Conservation (phyloP, 2,329 filamentous ascomycete genomes). For the Diplodia seriata region DNA sequence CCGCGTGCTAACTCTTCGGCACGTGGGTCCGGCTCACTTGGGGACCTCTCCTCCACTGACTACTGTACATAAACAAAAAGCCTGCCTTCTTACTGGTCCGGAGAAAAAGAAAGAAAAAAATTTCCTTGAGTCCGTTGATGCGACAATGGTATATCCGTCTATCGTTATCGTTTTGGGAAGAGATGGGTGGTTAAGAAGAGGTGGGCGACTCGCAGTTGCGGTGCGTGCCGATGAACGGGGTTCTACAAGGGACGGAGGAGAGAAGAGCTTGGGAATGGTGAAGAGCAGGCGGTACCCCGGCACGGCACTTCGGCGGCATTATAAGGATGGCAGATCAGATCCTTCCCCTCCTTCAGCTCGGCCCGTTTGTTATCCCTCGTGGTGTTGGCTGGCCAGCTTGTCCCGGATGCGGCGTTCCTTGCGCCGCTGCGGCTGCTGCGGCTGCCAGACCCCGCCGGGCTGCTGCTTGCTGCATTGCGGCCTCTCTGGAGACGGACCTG, state of each 20-base stretch:
- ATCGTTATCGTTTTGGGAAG: slow-evolving; percentile 19
- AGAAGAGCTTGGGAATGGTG: slow-evolving; percentile 14
- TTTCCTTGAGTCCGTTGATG: not conserved
- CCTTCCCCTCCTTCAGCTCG: slow-evolving; percentile 16
- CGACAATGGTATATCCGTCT: slow-evolving; percentile 31
- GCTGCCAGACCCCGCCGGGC: slow-evolving; percentile 16
- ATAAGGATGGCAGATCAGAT: not conserved
- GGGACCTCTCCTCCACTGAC: not conserved
- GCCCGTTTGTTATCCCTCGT: slow-evolving; percentile 23
- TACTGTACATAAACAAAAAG: slow-evolving; percentile 27
- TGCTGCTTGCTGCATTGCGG: slow-evolving; percentile 46
- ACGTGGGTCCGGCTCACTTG: not conserved
- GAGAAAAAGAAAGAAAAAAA: slow-evolving; percentile 1
- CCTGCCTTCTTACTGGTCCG: slow-evolving; percentile 20
- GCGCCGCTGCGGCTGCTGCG: slow-evolving; percentile 36
- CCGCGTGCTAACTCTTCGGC: slow-evolving; percentile 1
- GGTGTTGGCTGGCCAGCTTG: slow-evolving; percentile 34
- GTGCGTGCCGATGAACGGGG: not conserved
- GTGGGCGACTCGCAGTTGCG: not conserved
- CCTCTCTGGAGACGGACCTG: slow-evolving; percentile 41
- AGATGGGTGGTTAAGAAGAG: not conserved
- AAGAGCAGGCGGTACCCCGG: slow-evolving; percentile 6
- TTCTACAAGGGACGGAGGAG: not conserved
- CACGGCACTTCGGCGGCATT: slow-evolving; percentile 21
- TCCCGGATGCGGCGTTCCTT: slow-evolving; percentile 39